Evolutionary conservation across 2,329 filamentous ascomycete species (phyloP).

Genomic region (Alternaria brassicae): DNA sequence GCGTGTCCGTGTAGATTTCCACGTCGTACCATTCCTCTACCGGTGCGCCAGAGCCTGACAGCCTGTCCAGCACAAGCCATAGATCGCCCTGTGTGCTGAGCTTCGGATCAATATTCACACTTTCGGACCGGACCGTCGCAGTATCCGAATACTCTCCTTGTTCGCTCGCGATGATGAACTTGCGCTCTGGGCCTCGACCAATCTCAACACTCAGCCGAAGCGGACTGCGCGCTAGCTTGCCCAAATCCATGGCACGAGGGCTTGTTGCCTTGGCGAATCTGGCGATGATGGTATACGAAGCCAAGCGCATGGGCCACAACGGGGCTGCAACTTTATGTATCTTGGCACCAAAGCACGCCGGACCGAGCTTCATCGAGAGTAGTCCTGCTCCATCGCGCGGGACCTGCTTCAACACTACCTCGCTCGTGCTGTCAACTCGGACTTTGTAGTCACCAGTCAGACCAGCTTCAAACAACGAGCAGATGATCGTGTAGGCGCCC

Average conservation of each 20-base stretch:
- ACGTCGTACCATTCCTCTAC: constrained; percentile 60
- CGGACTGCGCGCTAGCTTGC: constrained; percentile 52
- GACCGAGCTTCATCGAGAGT: constrained; percentile 66
- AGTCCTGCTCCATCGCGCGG: constrained; percentile 78
- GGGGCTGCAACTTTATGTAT: constrained; percentile 63
- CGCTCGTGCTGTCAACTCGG: constrained; percentile 70
- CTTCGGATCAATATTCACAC: constrained; percentile 77
- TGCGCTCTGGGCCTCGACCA: constrained; percentile 73
- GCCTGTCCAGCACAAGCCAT: constrained; percentile 83
- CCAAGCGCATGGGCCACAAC: constrained; percentile 62
- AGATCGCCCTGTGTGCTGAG: constrained; percentile 63
- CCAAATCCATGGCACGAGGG: constrained; percentile 35
- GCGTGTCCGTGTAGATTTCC: constrained; percentile 56
- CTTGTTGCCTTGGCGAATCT: constrained; percentile 50
- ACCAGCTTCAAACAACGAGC: constrained; percentile 85
- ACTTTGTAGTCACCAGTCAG: constrained; percentile 78
- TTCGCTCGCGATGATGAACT: constrained; percentile 69
- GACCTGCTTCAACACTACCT: constrained; percentile 66
- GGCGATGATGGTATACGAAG: constrained; percentile 65
- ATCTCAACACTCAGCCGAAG: constrained; percentile 76
- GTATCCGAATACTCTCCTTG: constrained; percentile 77
- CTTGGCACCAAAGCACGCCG: constrained; percentile 59
- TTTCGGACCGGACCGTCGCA: constrained; percentile 70
- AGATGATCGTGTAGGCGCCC: constrained; percentile 85
- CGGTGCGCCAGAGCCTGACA: constrained; percentile 64